phyloP scores from a whole-genome alignment of 2,329 filamentous ascomycete genomes.

The Phialocephala sp. region DNA sequence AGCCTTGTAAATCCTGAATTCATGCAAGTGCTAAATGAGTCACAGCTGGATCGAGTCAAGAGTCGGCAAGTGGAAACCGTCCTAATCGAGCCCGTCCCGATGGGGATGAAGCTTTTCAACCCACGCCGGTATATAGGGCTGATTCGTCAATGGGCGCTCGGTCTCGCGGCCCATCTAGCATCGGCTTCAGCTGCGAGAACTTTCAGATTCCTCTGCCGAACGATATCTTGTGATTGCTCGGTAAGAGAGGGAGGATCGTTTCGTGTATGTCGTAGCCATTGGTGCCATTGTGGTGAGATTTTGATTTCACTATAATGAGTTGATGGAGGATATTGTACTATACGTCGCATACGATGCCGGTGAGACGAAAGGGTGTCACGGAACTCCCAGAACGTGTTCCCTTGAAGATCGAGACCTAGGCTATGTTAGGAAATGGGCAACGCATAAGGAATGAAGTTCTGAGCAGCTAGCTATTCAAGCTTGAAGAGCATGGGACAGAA shows the following conservation, averaged over 20 bases:
- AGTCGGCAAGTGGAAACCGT: slow-evolving; percentile 32
- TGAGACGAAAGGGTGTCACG: slow-evolving; percentile 50
- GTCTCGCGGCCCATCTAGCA: slow-evolving; percentile 65
- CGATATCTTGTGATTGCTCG: slow-evolving; percentile 61
- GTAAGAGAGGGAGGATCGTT: slow-evolving; percentile 57
- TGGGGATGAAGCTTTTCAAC: slow-evolving; percentile 33
- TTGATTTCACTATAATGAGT: slow-evolving; percentile 59
- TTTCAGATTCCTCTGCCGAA: slow-evolving; percentile 59
- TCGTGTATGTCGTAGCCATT: slow-evolving; percentile 70
- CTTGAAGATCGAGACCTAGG: slow-evolving; percentile 65
- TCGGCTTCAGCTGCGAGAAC: slow-evolving; percentile 65
- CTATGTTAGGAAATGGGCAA: neutral
- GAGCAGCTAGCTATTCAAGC: neutral
- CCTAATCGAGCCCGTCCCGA: slow-evolving; percentile 29
- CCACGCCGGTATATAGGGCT: slow-evolving; percentile 33
- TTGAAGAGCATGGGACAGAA: neutral
- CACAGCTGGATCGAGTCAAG: slow-evolving; percentile 35
- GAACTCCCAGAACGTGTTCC: slow-evolving; percentile 75
- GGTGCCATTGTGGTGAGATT: slow-evolving; percentile 69
- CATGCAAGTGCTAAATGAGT: slow-evolving; percentile 39
- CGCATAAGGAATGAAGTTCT: neutral
- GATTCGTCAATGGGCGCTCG: slow-evolving; percentile 35
- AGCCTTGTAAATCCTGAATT: slow-evolving; percentile 34
- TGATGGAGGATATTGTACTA: slow-evolving; percentile 62
- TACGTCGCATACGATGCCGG: slow-evolving; percentile 60